Evolutionary conservation across 2,329 filamentous ascomycete species (phyloP), one percentile per base, ranked within the genome.

Genomic region (Neocatenulostroma microsporum): DNA sequence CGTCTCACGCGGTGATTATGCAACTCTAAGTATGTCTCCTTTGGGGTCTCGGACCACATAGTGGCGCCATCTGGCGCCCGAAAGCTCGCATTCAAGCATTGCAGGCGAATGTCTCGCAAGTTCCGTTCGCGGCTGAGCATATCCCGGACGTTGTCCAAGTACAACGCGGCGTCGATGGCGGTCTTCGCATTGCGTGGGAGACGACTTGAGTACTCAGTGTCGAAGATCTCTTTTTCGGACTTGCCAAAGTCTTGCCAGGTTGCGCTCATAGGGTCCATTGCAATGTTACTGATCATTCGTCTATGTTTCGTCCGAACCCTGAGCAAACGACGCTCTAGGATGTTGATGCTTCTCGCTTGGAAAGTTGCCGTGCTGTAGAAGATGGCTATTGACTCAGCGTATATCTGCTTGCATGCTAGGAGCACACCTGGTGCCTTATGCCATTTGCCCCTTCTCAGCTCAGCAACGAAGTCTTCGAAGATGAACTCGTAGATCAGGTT

Each of bases 371-470:
- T 24, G 21, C 21, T 5, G 21, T 34, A 34, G 21, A 25, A 34
- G 11, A 34, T 13, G 11, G 20, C 5, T 24, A 34, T 34, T 10
- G 31, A 20, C 21, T 34, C 31, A 10, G 3, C n/a, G 21, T 24
- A 34, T 20, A 34, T 34, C 31, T 25, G 31, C 21, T 34, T 34
- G 31, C 31, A 34, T 8, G 31, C 20, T 7, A 34, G 13, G 8
- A 34, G 21, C n/a, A 34, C 15, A 14, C 15, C 13, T 9, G 31
- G 31, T 17, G 20, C 13, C 14, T 7, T 21, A 19, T 15, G 25
- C 15, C 19, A 34, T 17, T 34, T 24, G 31, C 31, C n/a, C 3
- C 4, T 11, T 5, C n/a, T 25, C 31, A 20, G 25, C 13, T 34
- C 31, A 5, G 31, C 31, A 8, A 14, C 19, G 31, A 24, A 25